Conservation (phyloP, 768 basidiomycete species). For the Psilocybe cubensis region DNA sequence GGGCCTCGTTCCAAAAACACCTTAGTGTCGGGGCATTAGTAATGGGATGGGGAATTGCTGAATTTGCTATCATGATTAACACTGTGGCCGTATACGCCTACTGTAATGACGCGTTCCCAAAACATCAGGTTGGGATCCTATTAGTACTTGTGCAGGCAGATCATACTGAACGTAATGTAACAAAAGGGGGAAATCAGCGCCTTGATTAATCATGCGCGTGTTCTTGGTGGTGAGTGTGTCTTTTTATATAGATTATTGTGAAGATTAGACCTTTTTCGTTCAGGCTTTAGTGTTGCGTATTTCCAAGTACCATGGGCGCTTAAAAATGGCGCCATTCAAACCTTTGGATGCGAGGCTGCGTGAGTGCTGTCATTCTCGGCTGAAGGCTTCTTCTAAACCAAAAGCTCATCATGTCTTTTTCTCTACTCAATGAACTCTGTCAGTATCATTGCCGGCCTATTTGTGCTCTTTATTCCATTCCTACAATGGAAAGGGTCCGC, state of each 20-base stretch:
- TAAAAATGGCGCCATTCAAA: conserved; percentile 62
- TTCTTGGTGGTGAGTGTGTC: conserved; percentile 49
- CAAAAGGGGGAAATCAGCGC: conserved; percentile 72
- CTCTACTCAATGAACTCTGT: too few relatives aligned
- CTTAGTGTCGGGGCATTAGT: conserved; percentile 55
- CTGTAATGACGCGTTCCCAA: conserved; percentile 34
- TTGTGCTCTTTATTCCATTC: conserved; percentile 53
- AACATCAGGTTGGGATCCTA: conserved; percentile 31
- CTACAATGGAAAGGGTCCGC: conserved; percentile 51
- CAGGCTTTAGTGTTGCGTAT: conserved; percentile 66
- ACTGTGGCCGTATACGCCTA: conserved; percentile 66
- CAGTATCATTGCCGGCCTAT: conserved; percentile 54
- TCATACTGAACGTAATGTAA: background rate
- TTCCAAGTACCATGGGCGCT: conserved; percentile 71
- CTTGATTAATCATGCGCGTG: conserved; percentile 59
- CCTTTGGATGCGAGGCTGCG: conserved; percentile 67
- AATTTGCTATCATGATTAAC: conserved; percentile 59
- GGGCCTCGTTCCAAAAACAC: conserved; percentile 57
- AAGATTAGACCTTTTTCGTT: background rate
- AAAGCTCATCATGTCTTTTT: background rate
- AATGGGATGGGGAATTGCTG: conserved; percentile 72
- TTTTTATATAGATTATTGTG: background rate
- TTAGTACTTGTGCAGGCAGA: too few relatives aligned
- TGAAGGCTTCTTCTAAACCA: background rate
- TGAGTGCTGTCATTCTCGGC: conserved; percentile 33